phyloP scores from a whole-genome alignment of 2,329 filamentous ascomycete genomes.

The Trichophyton verrucosum region DNA sequence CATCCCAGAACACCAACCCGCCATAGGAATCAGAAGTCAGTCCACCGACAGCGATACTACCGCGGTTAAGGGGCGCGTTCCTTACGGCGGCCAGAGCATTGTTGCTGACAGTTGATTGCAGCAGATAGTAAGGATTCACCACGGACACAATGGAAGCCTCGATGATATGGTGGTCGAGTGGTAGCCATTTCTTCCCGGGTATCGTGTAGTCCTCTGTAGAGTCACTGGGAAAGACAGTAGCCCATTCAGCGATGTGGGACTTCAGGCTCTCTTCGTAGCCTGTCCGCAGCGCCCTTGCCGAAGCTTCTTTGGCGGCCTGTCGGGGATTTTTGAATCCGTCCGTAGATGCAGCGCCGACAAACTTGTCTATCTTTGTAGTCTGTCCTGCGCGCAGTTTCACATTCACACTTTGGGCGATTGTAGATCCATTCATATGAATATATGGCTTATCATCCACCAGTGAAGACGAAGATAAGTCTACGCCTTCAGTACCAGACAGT shows the following conservation, averaged over 20 bases:
- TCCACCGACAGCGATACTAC: slow-evolving; percentile 57
- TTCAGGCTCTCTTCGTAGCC: slow-evolving; percentile 46
- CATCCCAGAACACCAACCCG: slow-evolving; percentile 54
- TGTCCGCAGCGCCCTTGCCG: slow-evolving; percentile 34
- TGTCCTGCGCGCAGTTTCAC: slow-evolving; percentile 43
- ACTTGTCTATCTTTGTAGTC: slow-evolving; percentile 50
- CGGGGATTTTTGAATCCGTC: slow-evolving; percentile 53
- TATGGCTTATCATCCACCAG: slow-evolving; percentile 37
- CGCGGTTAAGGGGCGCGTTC: slow-evolving; percentile 42
- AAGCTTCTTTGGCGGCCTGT: slow-evolving; percentile 44
- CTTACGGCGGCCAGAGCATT: slow-evolving; percentile 42
- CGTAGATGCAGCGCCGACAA: slow-evolving; percentile 53
- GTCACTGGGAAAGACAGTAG: slow-evolving; percentile 45
- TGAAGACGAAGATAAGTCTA: slow-evolving; percentile 32
- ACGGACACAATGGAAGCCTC: slow-evolving; percentile 40
- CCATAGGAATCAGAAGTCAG: slow-evolving; percentile 56
- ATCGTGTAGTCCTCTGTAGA: slow-evolving; percentile 52
- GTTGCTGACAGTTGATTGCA: slow-evolving; percentile 40
- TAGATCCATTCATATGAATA: slow-evolving; percentile 47
- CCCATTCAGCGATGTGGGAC: slow-evolving; percentile 52
- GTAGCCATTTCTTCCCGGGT: slow-evolving; percentile 45
- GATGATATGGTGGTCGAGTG: slow-evolving; percentile 43
- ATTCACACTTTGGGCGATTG: slow-evolving; percentile 49
- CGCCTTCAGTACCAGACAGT: slow-evolving; percentile 27
- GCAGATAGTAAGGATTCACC: slow-evolving; percentile 36